phyloP scores from a whole-genome alignment of 768 basidiomycete genomes.

The Tylopilus rubrobrunneus region DNA sequence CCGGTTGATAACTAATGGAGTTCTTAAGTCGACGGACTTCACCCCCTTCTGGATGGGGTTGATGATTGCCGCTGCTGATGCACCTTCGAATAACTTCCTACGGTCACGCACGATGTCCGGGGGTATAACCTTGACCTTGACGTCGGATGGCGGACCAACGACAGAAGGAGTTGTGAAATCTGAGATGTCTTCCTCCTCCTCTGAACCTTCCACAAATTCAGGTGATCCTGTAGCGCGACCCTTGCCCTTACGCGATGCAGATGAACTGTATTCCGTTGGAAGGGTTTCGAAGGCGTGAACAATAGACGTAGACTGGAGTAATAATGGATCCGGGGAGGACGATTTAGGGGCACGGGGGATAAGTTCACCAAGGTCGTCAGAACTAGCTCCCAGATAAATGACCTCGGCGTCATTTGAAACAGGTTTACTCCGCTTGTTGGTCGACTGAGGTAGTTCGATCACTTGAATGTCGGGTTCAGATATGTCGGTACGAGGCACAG shows the following conservation, averaged over 20 bases:
- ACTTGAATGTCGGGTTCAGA: conserved; percentile 25
- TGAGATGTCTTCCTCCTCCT: conserved; percentile 22
- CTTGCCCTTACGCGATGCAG: conserved; percentile 22
- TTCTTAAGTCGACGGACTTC: conserved; percentile 5
- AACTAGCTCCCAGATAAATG: conserved; percentile 13
- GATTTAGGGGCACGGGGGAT: conserved; percentile 11
- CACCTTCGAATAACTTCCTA: conserved; percentile 10
- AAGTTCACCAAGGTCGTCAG: conserved; percentile 23
- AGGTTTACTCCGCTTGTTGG: not conserved
- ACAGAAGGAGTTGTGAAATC: conserved; percentile 12
- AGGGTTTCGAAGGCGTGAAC: conserved; percentile 21
- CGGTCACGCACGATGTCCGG: conserved; percentile 10
- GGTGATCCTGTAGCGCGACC: conserved; percentile 12
- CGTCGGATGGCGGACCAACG: not conserved
- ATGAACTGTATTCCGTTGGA: conserved; percentile 9
- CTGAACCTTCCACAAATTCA: conserved; percentile 19
- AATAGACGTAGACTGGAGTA: not conserved
- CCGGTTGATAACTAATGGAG: not conserved
- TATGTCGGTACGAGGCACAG: not conserved
- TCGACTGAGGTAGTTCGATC: conserved; percentile 1
- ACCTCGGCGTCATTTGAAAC: conserved; percentile 16
- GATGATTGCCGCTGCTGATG: conserved; percentile 5
- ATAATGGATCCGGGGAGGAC: conserved; percentile 27
- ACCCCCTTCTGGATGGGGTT: not conserved
- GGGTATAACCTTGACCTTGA: conserved; percentile 16